A percentile compares a stretch with the other conserved stretches of the same genome.
Evolutionary conservation across 345 rosid species (phyloP).

Genomic region (Carallia brachiata): DNA sequence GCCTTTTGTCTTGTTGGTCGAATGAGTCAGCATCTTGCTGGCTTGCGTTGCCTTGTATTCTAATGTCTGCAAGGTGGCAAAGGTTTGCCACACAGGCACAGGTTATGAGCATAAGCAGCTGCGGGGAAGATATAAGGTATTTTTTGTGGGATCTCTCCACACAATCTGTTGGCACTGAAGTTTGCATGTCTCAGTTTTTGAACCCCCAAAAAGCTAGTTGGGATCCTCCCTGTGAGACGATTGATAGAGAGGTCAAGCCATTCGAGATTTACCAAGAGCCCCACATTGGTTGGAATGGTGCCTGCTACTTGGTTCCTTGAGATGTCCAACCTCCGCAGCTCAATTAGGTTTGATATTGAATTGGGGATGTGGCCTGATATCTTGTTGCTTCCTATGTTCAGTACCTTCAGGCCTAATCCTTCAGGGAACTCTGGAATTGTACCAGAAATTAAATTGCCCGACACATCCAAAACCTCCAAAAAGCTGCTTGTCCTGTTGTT

Average conservation of each 20-base stretch:
- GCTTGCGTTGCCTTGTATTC: constrained; percentile 32
- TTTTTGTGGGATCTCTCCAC: constrained; percentile 89
- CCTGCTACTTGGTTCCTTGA: constrained; percentile 74
- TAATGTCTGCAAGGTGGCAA: constrained; percentile 63
- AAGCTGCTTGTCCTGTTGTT: constrained; percentile 72
- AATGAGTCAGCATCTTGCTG: constrained; percentile 71
- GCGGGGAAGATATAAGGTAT: constrained; percentile 81
- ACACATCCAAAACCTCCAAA: constrained; percentile 63
- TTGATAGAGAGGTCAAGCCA: constrained; percentile 87
- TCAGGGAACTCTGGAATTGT: constrained; percentile 58
- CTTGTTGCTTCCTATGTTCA: constrained; percentile 73
- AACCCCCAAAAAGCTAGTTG: constrained; percentile 58
- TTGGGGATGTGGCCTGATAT: constrained; percentile 67
- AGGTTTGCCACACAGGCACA: constrained; percentile 92
- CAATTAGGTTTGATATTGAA: constrained; percentile 68
- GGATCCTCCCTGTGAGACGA: constrained; percentile 64
- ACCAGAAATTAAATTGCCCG: constrained; percentile 66
- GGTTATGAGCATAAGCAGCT: constrained; percentile 79
- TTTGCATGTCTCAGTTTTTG: constrained; percentile 56
- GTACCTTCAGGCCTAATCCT: constrained; percentile 59
- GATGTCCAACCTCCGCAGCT: constrained; percentile 63
- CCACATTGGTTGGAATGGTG: constrained; percentile 58
- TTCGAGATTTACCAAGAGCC: constrained; percentile 51
- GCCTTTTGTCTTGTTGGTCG: constrained; percentile 15
- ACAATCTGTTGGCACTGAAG: constrained; percentile 82